These are phyloP conservation scores for Zymoseptoria ardabiliae DNA, from an alignment of 2,329 filamentous ascomycete species.

Conservation along the genomic window DNA sequence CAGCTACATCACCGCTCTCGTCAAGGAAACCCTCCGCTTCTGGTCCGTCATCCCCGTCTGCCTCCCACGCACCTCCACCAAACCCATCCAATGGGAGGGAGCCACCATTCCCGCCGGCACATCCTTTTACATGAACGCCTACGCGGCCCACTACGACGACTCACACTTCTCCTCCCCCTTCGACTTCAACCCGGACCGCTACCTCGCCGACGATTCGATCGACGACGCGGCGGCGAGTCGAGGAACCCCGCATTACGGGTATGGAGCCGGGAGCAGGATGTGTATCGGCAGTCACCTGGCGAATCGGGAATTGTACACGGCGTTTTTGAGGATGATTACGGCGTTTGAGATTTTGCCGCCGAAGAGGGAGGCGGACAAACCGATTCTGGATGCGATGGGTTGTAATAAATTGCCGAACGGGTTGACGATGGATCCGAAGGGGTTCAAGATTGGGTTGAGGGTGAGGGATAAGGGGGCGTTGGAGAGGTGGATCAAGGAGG, in stretches of 20 bases:
- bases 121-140: constrained; percentile 75
- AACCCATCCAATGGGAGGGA: constrained; percentile 62
- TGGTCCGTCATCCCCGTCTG: constrained; percentile 76
- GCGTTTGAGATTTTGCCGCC: constrained; percentile 42
- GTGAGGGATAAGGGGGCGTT: constrained; percentile 36
- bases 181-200: constrained; percentile 63
- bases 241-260: constrained; percentile 44
- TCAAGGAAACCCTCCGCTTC: constrained; percentile 71
- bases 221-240: constrained; percentile 31
- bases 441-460: constrained; percentile 44
- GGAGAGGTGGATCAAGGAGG: constrained; percentile 42
- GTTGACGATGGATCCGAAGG: constrained; percentile 45
- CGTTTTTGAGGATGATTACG: constrained; percentile 42
- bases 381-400: constrained; percentile 39
- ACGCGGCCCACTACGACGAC: constrained; percentile 65
- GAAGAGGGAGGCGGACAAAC: constrained; percentile 33
- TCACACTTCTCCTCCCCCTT: constrained; percentile 58
- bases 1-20: constrained; percentile 67
- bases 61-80: constrained; percentile 64
- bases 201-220: constrained; percentile 47
- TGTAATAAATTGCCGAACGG: constrained; percentile 42
- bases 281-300: constrained; percentile 35
- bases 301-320: constrained; percentile 38
- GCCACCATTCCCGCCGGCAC: constrained; percentile 65
- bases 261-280: constrained; percentile 39